Base-by-base conservation (phyloP, 2,329 filamentous ascomycete species). In the Eutypa lata region DNA sequence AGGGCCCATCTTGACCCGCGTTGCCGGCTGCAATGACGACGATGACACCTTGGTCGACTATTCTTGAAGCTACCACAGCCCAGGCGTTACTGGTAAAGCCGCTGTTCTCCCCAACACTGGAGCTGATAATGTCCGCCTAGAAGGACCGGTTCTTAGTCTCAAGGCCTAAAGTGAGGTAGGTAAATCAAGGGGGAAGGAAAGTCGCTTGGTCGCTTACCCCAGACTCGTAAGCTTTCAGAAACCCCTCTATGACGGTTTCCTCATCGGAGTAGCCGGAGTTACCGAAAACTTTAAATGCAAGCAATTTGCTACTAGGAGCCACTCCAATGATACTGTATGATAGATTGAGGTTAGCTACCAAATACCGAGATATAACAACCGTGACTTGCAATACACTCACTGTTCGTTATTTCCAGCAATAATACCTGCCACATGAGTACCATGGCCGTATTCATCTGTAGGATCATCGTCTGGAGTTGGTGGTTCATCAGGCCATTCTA, bases 61-160 rank as follows among this genome's bases (percentile, higher is more conserved):
- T 65, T 5, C 72, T 68, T 24, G 67, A 71, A 8, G 73, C 69
- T 2, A 77, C 62, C 1, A 71, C 57, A 2, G 74, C 73, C 74
- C 71, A 76, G 7, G 73, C 71, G 35, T 74, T 74, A 35, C 73
- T 52, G 8, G 57, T 59, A 48, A 61, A 63, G 2, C 59, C 59
- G 24, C 54, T 54, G 28, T 50, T 56, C 51, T 60, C 59, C 11
- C 60, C 61, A 0, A 64, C 35, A 43, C 60, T 63, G 11, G 57
- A 54, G 19, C 51, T 63, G 40, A 64, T 64, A 7, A 63, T 61
- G 44, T 64, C 61, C 37, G 59, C 61, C 59, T 61, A 26, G 26
- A 52, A 50, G 18, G 7, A 46, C 28, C n/a, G 24, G 42, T 51
- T 18, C 28, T 24, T 6, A 33, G 33, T n/a, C 10, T 38, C 2